phyloP scores from a whole-genome alignment of 2,329 filamentous ascomycete genomes.

The Fusarium anthophilum region DNA sequence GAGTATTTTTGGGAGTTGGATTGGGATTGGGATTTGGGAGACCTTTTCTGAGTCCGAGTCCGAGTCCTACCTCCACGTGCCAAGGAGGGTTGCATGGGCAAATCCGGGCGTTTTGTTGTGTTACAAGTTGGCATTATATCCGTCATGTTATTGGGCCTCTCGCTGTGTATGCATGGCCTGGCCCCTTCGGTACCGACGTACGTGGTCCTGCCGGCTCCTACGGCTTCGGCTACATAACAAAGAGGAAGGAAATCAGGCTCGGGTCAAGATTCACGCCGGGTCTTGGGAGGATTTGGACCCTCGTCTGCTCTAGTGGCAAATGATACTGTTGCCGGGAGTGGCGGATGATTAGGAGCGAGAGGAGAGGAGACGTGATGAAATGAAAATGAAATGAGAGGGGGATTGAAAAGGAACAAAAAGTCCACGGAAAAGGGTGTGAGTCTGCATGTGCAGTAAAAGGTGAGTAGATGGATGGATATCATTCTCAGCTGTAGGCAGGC shows the following conservation, averaged over 20 bases:
- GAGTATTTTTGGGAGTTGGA: not conserved
- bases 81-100: slow-evolving; percentile 21
- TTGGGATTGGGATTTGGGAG: not conserved
- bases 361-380: not conserved
- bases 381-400: not conserved
- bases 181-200: not conserved
- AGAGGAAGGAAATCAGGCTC: slow-evolving; percentile 2
- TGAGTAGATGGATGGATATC: not conserved
- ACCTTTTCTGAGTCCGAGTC: not conserved
- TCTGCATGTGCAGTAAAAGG: not conserved
- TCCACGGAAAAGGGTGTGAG: not conserved
- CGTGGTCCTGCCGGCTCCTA: slow-evolving; percentile 4
- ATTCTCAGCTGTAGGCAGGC: not conserved
- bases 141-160: slow-evolving; percentile 12
- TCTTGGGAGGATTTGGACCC: not conserved
- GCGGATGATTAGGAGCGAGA: not conserved
- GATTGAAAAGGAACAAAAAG: not conserved
- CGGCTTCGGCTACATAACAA: not conserved
- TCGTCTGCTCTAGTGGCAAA: not conserved
- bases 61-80: slow-evolving; percentile 19
- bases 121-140: slow-evolving; percentile 1
- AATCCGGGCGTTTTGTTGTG: slow-evolving; percentile 8
- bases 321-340: not conserved
- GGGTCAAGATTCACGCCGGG: not conserved
- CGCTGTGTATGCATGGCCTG: not conserved